Conservation (phyloP, 1,139 yeast genomes). For the Pichia terricola region DNA sequence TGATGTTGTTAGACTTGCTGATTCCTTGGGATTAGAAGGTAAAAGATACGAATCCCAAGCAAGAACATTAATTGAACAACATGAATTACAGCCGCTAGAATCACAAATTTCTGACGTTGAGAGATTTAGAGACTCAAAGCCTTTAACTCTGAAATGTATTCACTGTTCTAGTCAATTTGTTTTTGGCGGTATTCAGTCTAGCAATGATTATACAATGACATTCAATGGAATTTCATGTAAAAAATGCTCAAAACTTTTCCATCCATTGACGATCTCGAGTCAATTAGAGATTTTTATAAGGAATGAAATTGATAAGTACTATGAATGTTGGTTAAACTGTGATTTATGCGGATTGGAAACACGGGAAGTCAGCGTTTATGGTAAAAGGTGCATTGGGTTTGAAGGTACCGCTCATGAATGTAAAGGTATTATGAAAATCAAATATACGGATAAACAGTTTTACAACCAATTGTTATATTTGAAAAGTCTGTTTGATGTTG, state of each 20-base stretch:
- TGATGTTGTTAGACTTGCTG: constrained; percentile 71
- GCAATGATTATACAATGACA: constrained; percentile 48
- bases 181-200: constrained; percentile 67
- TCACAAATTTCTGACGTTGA: constrained; percentile 75
- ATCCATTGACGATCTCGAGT: constrained; percentile 47
- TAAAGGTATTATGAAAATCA: constrained; percentile 75
- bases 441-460: constrained; percentile 68
- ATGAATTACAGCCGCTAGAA: constrained; percentile 67
- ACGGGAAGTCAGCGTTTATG: constrained; percentile 82
- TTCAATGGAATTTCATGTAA: constrained; percentile 66
- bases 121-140: constrained; percentile 60
- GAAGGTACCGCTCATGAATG: constrained; percentile 60
- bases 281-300: constrained; percentile 72
- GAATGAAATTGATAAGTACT: constrained; percentile 61
- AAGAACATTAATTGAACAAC: constrained; percentile 23
- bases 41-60: constrained; percentile 48
- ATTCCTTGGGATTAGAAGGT: constrained; percentile 68
- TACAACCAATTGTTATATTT: constrained; percentile 83
- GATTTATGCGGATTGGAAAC: constrained; percentile 84
- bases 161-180: constrained; percentile 49
- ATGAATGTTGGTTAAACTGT: constrained; percentile 78
- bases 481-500: constrained; percentile 71
- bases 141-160: constrained; percentile 48
- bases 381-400: constrained; percentile 68
- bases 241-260: constrained; percentile 44